These are phyloP conservation scores for Protomyces pachydermus DNA, from an alignment of 1,139 yeast genomes.

Conservation along the genomic window DNA sequence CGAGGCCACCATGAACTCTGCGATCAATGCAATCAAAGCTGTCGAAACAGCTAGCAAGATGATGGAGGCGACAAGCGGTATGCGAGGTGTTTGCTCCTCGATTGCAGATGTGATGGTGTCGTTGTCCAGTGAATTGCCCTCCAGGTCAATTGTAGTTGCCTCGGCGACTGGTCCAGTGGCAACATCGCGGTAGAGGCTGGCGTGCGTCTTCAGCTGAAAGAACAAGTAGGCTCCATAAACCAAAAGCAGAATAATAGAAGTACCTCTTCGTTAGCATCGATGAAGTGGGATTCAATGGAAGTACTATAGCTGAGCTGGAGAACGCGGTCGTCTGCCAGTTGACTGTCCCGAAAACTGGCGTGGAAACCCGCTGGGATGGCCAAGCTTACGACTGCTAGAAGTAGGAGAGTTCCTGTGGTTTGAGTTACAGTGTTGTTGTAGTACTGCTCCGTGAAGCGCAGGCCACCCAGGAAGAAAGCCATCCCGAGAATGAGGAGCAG, in stretches of 20 bases:
- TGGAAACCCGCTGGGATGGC: constrained; percentile 95
- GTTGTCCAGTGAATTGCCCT: constrained; percentile 29
- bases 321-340: constrained; percentile 46
- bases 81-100: constrained; percentile 33
- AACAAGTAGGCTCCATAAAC: constrained; percentile 72
- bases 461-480: constrained; percentile 90
- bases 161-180: constrained; percentile 32
- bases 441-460: constrained; percentile 74
- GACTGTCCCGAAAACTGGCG: constrained; percentile 54
- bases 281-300: neutral
- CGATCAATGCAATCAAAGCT: constrained; percentile 79
- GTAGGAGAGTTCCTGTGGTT: constrained; percentile 91
- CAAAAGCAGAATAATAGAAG: constrained; percentile 52
- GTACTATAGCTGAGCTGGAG: constrained; percentile 61
- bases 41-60: constrained; percentile 57
- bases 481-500: constrained; percentile 87
- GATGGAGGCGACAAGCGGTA: constrained; percentile 9
- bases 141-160: constrained; percentile 40
- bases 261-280: neutral
- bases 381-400: constrained; percentile 80
- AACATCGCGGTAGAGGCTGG: constrained; percentile 41
- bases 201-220: constrained; percentile 87
- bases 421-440: constrained; percentile 97
- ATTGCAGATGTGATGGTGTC: constrained; percentile 34
- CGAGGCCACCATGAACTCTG: constrained; percentile 87